Conservation (phyloP, 306 rosid species). For the Potentilla sterilis region DNA sequence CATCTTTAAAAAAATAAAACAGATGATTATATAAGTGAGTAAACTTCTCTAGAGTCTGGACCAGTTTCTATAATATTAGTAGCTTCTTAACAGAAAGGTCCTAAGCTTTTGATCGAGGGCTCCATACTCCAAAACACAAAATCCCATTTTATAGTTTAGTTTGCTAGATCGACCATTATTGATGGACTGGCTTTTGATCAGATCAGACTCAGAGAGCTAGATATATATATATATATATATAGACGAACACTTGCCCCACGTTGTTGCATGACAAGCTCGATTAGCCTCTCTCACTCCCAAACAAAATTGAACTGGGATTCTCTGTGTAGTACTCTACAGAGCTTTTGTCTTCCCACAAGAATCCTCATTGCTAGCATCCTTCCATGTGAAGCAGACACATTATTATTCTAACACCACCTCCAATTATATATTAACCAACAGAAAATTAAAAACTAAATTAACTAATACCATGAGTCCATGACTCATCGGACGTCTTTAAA, state of each 20-base stretch:
- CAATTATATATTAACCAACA: constrained; percentile 16
- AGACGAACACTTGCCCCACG: constrained; percentile 66
- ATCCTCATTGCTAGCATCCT: constrained; percentile 35
- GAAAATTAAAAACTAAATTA: background rate
- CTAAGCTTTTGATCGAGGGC: constrained; percentile 27
- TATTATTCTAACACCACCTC: background rate
- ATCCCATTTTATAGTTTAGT: constrained; percentile 1
- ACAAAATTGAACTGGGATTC: constrained; percentile 83
- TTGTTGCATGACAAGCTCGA: constrained; percentile 45
- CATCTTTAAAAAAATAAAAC: background rate
- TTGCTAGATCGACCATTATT: constrained; percentile 26
- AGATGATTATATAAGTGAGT: background rate
- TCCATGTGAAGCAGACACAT: constrained; percentile 63
- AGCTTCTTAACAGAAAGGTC: constrained; percentile 8
- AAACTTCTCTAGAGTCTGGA: background rate
- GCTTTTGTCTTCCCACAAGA: constrained; percentile 46
- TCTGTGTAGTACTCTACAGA: constrained; percentile 39
- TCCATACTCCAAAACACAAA: constrained; percentile 20
- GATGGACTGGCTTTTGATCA: constrained; percentile 28
- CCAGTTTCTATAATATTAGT: background rate
- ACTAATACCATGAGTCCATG: constrained; percentile 9
- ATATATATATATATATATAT: background rate
- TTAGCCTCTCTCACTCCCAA: constrained; percentile 34
- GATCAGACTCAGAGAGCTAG: background rate
- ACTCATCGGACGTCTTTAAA: constrained; percentile 28